Evolutionary conservation across 371 early-diverging fungal genomes (phyloP), one percentile per base, ranked within the genome.

Genomic region (Batkoa obscura): DNA sequence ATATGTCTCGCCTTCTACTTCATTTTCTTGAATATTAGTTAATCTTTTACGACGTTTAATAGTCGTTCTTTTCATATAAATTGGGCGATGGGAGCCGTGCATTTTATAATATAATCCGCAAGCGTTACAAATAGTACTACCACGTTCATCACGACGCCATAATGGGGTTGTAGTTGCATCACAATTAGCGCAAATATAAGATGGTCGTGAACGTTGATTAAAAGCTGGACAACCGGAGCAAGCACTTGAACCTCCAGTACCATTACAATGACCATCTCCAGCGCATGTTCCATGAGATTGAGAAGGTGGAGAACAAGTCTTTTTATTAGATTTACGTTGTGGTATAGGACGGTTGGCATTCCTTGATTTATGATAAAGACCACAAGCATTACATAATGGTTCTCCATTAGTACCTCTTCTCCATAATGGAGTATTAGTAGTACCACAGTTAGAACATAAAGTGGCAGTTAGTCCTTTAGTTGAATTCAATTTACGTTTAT

Each of bases 351-450:
- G 73, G 54, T 84, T 83, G 2, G 68, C 70, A n/a, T 79, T 74
- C 62, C 83, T 81, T 57, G 80, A 80, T 66, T 83, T 84, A 56
- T 72, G 80, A 65, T 83, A 87, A 17, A 84, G 69, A 23, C 84
- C 85, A 63, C 88, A 88, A 1, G 88, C 86, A 65, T 88, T 88
- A 66, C 86, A 88, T 9, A 88, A 71, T 15, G 31, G 23, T 17
- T 48, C 68, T 9, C 84, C 87, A 42, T 76, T 68, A 30, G 71
- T 71, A 63, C 83, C 83, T 34, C 93, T 71, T 38, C 98, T 71
- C 98, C 98, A 97, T 30, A 93, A 72, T 1, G 95, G 94, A 0
- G 97, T 96, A n/a, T 70, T 79, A 1, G 75, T 81, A 1, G 90
- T 88, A 1, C 68, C 57, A 72, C 94, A 94, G 68, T 94, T 92